Base-by-base conservation (phyloP, 2,329 filamentous ascomycete genomes). In the Penicillium sp. region DNA sequence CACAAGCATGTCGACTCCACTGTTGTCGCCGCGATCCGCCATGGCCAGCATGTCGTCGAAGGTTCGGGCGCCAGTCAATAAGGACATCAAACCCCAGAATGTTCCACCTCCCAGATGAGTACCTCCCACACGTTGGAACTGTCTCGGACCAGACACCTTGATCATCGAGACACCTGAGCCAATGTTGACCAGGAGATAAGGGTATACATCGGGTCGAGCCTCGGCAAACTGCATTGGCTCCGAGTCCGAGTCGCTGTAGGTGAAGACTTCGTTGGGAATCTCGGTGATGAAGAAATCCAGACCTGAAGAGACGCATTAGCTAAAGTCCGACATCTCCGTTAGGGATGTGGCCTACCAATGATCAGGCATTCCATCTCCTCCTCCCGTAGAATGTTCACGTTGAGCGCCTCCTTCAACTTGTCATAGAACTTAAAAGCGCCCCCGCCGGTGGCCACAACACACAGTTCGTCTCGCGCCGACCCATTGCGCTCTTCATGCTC, bases 301-400 rank as follows among this genome's bases (percentile, higher is more conserved):
- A 9, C 90, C 88, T 87, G 53, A n/a, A 6, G 10, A 4, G n/a
- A 4, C 25, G 6, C 25, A n/a, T 27, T 27, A 27, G 25, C 25
- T 13, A 22, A 4, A 5, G n/a, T 27, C 30, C 16, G 13, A 12
- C 30, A 25, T 23, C 10, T 40, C 16, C 26, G 10, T 6, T 23
- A n/a, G 29, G n/a, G 20, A 10, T 16, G 20, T 28, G 20, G 50
- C 71, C 48, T 64, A 88, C 85, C 88, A 56, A 92, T 92, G 48
- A 98, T 98, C 41, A 98, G 70, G 60, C 92, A 98, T 64, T 95
- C 88, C 92, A 98, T 98, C 68, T 98, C 92, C 57, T 98, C 92
- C 65, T 96, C 92, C 29, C 88, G 75, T 55, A 89, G 72, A 13
- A 98, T 88, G 59, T 95, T 84, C 1, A 95, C 85, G 10, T 85